Percentiles rank a stretch among this genome's conserved stretches.
These are phyloP conservation scores for Cydonia oblonga DNA, from an alignment of 331 rosid genomes.

Conservation along the genomic window DNA sequence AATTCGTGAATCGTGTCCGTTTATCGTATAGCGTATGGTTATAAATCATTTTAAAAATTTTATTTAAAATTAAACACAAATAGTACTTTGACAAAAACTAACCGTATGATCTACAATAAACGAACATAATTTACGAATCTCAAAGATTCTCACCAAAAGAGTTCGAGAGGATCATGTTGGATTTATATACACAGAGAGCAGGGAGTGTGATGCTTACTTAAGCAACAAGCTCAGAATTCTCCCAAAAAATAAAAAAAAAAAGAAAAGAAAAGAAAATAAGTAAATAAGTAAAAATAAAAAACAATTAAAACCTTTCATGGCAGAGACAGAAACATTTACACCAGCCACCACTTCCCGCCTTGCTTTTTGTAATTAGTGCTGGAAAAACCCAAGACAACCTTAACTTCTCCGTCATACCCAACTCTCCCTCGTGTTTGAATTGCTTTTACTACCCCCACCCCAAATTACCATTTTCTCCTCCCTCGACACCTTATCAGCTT, in stretches of 20 bases:
- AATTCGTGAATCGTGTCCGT: too few species aligned
- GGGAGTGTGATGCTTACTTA: too few species aligned
- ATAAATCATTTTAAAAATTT: too few species aligned
- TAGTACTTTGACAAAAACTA: too few species aligned
- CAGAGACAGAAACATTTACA: neutral
- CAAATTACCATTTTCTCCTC: neutral
- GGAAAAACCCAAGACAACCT: conserved; percentile 52
- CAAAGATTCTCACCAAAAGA: too few species aligned
- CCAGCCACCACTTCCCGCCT: neutral
- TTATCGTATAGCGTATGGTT: too few species aligned
- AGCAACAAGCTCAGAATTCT: too few species aligned
- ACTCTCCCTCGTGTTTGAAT: neutral
- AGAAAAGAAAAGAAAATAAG: too few species aligned
- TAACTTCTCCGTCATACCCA: conserved; percentile 9
- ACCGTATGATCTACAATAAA: accelerated
- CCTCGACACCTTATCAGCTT: neutral
- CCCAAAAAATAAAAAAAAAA: too few species aligned
- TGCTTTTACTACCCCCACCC: neutral
- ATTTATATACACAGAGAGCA: neutral
- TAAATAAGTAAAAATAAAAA: too few species aligned
- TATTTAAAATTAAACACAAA: too few species aligned
- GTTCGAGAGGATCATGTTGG: neutral
- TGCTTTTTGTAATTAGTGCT: conserved; percentile 12
- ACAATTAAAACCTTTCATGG: neutral
- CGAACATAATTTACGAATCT: accelerated